Base-by-base conservation (phyloP, 1,284 basidiomycete species). In the Malassezia sympodialis region DNA sequence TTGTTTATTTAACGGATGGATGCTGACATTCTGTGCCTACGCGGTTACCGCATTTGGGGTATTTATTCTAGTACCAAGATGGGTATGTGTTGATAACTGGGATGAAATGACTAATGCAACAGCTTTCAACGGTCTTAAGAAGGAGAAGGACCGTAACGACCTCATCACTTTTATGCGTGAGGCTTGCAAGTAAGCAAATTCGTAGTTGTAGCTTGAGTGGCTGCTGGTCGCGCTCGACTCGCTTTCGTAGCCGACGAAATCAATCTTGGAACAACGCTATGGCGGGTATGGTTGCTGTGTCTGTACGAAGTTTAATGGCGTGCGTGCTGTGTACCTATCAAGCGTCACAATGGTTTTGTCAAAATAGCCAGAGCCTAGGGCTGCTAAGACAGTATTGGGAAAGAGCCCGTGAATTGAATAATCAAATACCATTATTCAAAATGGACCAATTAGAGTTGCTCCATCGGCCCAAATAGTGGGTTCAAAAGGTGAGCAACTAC, bases 71-170 rank as follows among this genome's bases (percentile, higher is more conserved):
- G 55, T 27, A 57, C 55, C 15, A 57, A 57, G 43, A 57, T 57
- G 55, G 55, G 53, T 56, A 56, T 15, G 53, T 46, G 14, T 11
- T 21, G 24, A 14, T 27, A 17, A 2, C 30, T 21, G 34, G 28
- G 6, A 7, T 14, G 14, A 24, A 12, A 8, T 21, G 5, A 5
- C 47, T 56, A 41, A 56, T 41, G 19, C 15, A 24, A 21, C 32
- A 56, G 61, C 60, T 19, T 66, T 66, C 52, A 69, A 65, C 21
- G 70, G 70, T 48, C 52, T 73, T 6, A 69, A 69, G 60, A 73
- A 73, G 60, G 66, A 67, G 14, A 72, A 72, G 62, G 68, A 71
- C 60, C 66, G 69, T 60, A 68, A 73, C 53, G 68, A 73, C 58
- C 57, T 73, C 23, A 64, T 73, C 58, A 67, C 67, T 39, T 65